Base-by-base conservation (phyloP, 2,329 filamentous ascomycete species). In the Apiospora sp. region DNA sequence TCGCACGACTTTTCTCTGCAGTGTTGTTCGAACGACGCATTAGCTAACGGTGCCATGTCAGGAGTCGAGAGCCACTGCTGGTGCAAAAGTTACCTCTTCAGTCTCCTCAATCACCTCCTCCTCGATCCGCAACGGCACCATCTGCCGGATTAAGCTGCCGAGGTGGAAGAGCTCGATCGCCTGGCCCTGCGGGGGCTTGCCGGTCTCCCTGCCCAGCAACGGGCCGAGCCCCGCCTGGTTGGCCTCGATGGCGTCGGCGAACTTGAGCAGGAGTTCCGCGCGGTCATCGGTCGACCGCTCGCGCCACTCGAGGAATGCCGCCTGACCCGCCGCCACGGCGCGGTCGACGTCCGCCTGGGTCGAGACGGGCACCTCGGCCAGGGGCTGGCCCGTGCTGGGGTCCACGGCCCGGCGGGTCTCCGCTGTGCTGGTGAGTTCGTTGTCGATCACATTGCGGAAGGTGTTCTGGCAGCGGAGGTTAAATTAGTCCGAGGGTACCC, bases 251-350 rank as follows among this genome's bases (percentile, higher is more conserved):
- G 51, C 51, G 27, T 58, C 74, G 54, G 76, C 77, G 30, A 81
- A 68, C 8, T 75, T 74, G 51, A 76, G 76, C 30, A 81, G 76
- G 54, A 76, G 73, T 19, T 73, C 70, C 12, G 79, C 79, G 24
- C 79, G 73, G 48, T 76, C 74, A 16, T 74, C 73, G 4, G 75
- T 75, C 1, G 79, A 72, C 0, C 77, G 79, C 71, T 77, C 78
- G 75, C 76, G 78, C 79, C 79, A 81, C 22, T 76, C 72, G 22
- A 73, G 74, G 72, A 81, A 81, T 1, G 79, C 78, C 1, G 51
- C 49, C 44, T 74, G 78, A 67, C 78, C 79, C 27, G 72, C 69
- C 12, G 68, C 64, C 19, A 80, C 73, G 0, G 79, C 79, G n/a
- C 69, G 70, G 27, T 79, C 76, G 24, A 80, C 77, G 34, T 77